Base-by-base conservation (phyloP, 345 rosid genomes). In the Isatis tinctoria region DNA sequence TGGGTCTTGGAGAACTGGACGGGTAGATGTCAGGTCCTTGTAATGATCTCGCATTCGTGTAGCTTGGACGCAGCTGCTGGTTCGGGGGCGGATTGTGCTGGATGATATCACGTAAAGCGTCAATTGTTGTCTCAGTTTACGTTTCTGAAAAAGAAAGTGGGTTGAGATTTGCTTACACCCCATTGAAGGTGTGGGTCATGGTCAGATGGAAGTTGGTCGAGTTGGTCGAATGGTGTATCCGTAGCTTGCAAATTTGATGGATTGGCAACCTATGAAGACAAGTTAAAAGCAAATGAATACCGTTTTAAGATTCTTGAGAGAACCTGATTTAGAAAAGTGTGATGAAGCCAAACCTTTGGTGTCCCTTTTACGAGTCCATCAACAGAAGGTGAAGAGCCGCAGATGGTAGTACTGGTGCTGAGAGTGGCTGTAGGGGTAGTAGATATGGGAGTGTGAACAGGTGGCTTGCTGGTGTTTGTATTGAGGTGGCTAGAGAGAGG, bases 321-420 rank as follows among this genome's bases (percentile, higher is more conserved):
- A 22, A 37, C 43, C 14, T 67, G 45, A 13, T 39, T 13, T n/a
- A 67, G 37, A 33, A 47, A 45, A 28, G 40, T 10, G 49, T 61
- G 37, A 32, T 33, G 18, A 75, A 61, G 57, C 7, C 10, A 41
- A 52, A 75, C 74, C 79, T 75, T 69, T 69, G 70, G 79, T 53
- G 56, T 52, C 27, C 9, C 45, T 33, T 33, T 28, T 10, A 26
- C 27, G 0, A 43, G 44, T 26, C 33, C 62, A 58, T 37, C 69
- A 51, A 24, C 64, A 30, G 45, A 74, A 48, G 45, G 63, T 32
- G 74, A 17, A 68, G 74, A 67, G 52, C 52, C 62, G 14, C 20
- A 62, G 5, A 13, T 13, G 22, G 49, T 54, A 33, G 8, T 52
- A 20, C 39, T 44, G 51, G 26, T 74, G 16, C 60, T 26, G 73